phyloP scores from a whole-genome alignment of 495 filamentous ascomycete species.

The Aspergillus affinis region DNA sequence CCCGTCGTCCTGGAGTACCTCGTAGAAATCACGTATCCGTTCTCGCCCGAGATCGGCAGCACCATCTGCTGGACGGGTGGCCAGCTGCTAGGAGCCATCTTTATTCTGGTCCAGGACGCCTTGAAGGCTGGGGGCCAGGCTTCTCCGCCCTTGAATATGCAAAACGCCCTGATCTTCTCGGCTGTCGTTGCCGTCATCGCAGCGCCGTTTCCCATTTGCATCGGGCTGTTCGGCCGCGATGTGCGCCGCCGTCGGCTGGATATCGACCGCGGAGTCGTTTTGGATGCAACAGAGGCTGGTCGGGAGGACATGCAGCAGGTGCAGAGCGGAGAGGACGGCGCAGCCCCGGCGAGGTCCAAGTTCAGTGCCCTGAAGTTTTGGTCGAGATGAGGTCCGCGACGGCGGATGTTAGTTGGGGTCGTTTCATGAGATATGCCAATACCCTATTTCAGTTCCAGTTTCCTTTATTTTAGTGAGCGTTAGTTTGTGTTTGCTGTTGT shows the following conservation, averaged over 20 bases:
- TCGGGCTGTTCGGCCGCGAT: slow-evolving; percentile 65
- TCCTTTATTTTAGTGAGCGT: neutral
- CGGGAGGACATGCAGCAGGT: neutral
- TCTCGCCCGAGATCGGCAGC: slow-evolving; percentile 81
- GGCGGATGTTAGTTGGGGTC: neutral
- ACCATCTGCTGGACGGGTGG: slow-evolving; percentile 84
- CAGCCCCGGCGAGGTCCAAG: neutral
- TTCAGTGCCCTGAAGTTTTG: slow-evolving; percentile 6
- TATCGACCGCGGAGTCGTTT: slow-evolving; percentile 45
- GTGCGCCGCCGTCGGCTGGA: slow-evolving; percentile 56
- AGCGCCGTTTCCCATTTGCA: slow-evolving; percentile 62
- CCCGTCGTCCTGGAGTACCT: slow-evolving; percentile 85
- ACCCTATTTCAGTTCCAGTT: neutral
- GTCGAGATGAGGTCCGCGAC: neutral
- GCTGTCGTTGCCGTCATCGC: slow-evolving; percentile 66
- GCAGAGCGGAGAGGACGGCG: neutral
- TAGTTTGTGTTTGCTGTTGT: neutral
- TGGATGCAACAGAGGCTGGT: slow-evolving; percentile 17
- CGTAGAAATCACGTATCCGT: slow-evolving; percentile 81
- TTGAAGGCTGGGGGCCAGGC: slow-evolving; percentile 61
- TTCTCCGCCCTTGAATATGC: slow-evolving; percentile 67
- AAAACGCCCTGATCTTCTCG: slow-evolving; percentile 71
- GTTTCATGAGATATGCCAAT: neutral
- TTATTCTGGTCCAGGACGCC: slow-evolving; percentile 79
- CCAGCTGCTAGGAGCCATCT: slow-evolving; percentile 67